Percentiles rank a stretch among this genome's conserved stretches.
Conservation (phyloP, 2,329 filamentous ascomycete species). For the Fusarium camptoceras region DNA sequence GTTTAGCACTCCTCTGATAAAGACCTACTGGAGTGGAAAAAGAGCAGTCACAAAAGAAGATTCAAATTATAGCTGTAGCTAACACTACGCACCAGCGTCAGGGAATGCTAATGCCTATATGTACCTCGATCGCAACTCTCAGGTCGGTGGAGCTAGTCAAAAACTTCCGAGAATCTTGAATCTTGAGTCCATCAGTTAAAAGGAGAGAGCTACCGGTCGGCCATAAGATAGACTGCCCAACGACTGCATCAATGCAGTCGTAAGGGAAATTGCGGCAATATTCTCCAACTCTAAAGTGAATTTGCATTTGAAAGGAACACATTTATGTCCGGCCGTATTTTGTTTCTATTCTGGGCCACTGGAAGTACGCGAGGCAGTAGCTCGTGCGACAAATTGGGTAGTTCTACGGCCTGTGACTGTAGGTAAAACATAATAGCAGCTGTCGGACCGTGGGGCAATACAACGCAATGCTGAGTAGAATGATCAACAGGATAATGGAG, state of each 20-base stretch:
- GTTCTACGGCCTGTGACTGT: background rate
- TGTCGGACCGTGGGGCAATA: background rate
- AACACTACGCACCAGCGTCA: background rate
- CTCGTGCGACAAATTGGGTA: background rate
- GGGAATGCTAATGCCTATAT: background rate
- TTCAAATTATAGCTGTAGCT: background rate
- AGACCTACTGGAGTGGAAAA: too few relatives aligned
- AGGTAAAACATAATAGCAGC: background rate
- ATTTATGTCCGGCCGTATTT: too few relatives aligned
- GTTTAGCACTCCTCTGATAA: background rate
- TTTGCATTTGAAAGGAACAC: background rate
- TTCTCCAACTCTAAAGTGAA: background rate
- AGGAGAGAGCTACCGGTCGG: background rate
- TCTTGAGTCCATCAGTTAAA: background rate
- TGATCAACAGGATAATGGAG: fast-evolving
- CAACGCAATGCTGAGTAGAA: background rate
- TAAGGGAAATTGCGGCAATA: background rate
- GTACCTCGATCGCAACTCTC: background rate
- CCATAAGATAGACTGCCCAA: background rate
- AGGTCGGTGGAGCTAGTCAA: background rate
- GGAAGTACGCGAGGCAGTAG: fast-evolving
- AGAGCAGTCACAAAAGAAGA: too few relatives aligned
- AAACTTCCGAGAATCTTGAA: background rate
- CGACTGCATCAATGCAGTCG: background rate
- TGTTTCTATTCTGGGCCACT: background rate